Base-by-base conservation (phyloP, 179 eudicot genomes). In the Camellia oleifera region DNA sequence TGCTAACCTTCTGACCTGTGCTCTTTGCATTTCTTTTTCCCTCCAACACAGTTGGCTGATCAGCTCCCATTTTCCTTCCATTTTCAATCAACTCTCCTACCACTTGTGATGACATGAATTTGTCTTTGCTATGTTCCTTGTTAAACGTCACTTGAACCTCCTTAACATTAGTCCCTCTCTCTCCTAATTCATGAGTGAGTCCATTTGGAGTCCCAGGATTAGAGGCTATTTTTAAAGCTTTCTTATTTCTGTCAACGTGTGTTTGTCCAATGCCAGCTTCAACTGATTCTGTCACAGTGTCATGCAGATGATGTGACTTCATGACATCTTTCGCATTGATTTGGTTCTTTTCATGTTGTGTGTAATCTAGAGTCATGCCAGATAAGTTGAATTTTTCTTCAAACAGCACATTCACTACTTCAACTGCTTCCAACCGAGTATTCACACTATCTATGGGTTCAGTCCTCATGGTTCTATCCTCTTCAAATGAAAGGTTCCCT, bases 1-100 rank as follows among this genome's bases (percentile, higher is more conserved):
- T 54, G 48, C 20, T 81, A 74, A 11, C 81, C 68, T 56, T 85
- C 88, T 74, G 84, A 69, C 80, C 68, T 20, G 78, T 67, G 61
- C 58, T 67, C 4, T 17, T n/a, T 20, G 78, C 62, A 72, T 82
- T 79, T 74, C 79, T 56, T 40, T 42, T 54, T 57, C 83, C 90
- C 69, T 77, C 87, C 42, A 83, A 84, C 52, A 88, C 81, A 65
- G 72, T 64, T 7, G 88, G 80, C 74, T 80, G 85, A 57, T 85
- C 81, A 69, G 81, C 78, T 74, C 89, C 90, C 69, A 79, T 81
- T 78, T 86, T 85, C 82, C 82, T 87, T 81, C 78, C 90, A 75
- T 81, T 82, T 75, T 82, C 89, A 65, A 81, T 77, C 85, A 86
- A 87, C 82, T 90, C 86, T 58, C 81, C 87, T 77, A 88, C 83